These are phyloP conservation scores for Wallacemonas collosoma DNA, from an alignment of 208 protist species.

Conservation along the genomic window DNA sequence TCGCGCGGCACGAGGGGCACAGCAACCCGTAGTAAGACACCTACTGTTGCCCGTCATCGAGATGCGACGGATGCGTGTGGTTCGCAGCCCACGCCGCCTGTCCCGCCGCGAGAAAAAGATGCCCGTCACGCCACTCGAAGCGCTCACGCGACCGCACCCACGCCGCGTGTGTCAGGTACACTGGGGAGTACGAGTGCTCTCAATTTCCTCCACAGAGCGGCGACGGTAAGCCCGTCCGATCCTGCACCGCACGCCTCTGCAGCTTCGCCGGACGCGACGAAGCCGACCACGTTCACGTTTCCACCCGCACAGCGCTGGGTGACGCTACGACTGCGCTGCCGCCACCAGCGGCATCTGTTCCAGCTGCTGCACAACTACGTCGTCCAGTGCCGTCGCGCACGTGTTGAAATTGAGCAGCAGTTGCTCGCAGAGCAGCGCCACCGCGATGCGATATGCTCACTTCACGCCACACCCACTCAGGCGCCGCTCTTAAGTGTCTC, in stretches of 20 bases:
- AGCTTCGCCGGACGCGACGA: not conserved
- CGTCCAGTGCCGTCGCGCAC: not conserved
- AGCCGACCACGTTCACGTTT: not conserved
- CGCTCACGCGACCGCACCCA: no score
- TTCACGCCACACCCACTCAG: not conserved
- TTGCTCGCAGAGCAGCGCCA: slow-evolving; percentile 8
- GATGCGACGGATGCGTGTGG: no score
- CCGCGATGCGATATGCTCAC: not conserved
- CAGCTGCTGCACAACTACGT: slow-evolving; percentile 12
- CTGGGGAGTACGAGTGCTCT: no score
- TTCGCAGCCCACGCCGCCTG: no score
- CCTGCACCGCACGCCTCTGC: not conserved
- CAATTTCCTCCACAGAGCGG: no score
- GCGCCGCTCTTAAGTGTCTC: not conserved
- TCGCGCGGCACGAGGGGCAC: no score
- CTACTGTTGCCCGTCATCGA: no score
- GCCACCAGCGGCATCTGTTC: slow-evolving; percentile 9
- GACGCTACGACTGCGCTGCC: slow-evolving; percentile 2
- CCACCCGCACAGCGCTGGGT: not conserved
- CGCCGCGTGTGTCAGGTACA: no score
- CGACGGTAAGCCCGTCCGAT: no score
- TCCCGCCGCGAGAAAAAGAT: no score
- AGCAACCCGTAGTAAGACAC: no score
- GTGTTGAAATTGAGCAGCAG: slow-evolving; percentile 4
- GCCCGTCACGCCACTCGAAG: no score